These are phyloP conservation scores for Podospora sp. DNA, from an alignment of 495 filamentous ascomycete species.

Conservation along the genomic window DNA sequence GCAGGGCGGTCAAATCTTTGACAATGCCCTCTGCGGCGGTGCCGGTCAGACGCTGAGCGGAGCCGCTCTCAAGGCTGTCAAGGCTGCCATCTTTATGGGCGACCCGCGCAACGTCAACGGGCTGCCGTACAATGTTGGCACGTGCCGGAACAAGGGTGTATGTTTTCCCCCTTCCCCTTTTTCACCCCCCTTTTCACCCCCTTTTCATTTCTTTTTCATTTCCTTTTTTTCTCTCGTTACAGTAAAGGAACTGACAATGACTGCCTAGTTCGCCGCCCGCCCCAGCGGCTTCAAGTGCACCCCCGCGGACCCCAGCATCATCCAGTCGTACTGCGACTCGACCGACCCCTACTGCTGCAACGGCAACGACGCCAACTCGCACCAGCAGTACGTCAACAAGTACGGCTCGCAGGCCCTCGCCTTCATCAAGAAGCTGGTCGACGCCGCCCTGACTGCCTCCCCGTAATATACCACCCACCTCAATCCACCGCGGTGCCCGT, in stretches of 20 bases:
- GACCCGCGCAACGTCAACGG: slow-evolving; percentile 58
- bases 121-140: slow-evolving; percentile 63
- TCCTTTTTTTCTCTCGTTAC: background rate
- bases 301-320: slow-evolving; percentile 46
- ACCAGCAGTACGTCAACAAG: slow-evolving; percentile 60
- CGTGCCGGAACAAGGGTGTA: slow-evolving; percentile 60
- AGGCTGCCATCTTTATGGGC: slow-evolving; percentile 65
- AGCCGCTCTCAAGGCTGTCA: slow-evolving; percentile 31
- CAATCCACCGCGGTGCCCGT: background rate
- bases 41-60: slow-evolving; percentile 10
- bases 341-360: slow-evolving; percentile 67
- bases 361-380: slow-evolving; percentile 57
- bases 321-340: slow-evolving; percentile 65
- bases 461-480: no score
- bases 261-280: slow-evolving; percentile 55
- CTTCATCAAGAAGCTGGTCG: slow-evolving; percentile 50
- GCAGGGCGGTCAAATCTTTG: background rate
- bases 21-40: slow-evolving; percentile 60
- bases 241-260: slow-evolving; percentile 12
- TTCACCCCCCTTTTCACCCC: background rate
- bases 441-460: slow-evolving; percentile 4
- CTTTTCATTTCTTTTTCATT: background rate
- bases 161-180: slow-evolving; percentile 29
- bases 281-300: slow-evolving; percentile 57
- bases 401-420: slow-evolving; percentile 60